A percentile compares a stretch with the other conserved stretches of the same genome.
Evolutionary conservation across 208 protist species (phyloP).

Genomic region (Leishmania amazonensis): DNA sequence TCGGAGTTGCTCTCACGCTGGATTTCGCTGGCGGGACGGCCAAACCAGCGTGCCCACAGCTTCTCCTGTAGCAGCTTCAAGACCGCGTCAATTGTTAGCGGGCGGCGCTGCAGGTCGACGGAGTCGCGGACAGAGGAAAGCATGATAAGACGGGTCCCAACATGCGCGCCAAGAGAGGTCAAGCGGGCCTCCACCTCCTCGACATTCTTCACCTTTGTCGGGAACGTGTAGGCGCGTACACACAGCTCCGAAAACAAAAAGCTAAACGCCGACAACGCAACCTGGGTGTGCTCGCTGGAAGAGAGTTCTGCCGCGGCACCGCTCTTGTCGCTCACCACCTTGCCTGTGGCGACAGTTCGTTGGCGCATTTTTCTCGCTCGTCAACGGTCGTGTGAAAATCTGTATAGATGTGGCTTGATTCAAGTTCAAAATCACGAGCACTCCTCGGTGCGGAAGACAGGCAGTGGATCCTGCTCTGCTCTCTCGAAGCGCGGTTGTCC

Average conservation of each 20-base stretch:
- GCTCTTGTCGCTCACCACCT: slow-evolving; percentile 32
- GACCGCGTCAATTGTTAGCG: slow-evolving; percentile 62
- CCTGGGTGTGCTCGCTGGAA: slow-evolving; percentile 48
- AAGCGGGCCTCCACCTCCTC: slow-evolving; percentile 82
- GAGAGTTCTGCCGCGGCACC: slow-evolving; percentile 13
- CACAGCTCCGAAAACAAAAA: slow-evolving; percentile 89
- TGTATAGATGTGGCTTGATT: background rate
- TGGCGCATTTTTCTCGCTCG: slow-evolving; percentile 6
- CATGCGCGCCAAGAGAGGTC: slow-evolving; percentile 68
- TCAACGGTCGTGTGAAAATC: background rate
- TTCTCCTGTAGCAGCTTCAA: slow-evolving; percentile 75
- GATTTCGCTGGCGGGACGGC: slow-evolving; percentile 70
- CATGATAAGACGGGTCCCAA: slow-evolving; percentile 69
- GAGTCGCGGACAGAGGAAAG: slow-evolving; percentile 66
- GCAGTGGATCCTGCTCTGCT: background rate
- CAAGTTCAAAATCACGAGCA: background rate
- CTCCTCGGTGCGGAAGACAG: background rate
- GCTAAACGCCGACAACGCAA: slow-evolving; percentile 80
- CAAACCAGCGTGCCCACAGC: slow-evolving; percentile 84
- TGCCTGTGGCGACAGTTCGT: slow-evolving; percentile 24
- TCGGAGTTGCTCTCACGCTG: slow-evolving; percentile 81
- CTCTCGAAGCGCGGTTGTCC: background rate
- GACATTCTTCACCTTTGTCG: slow-evolving; percentile 69
- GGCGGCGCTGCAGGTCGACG: slow-evolving; percentile 52
- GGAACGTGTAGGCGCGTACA: slow-evolving; percentile 74